Evolutionary conservation across 2,329 filamentous ascomycete genomes (phyloP).

Genomic region (Penicillium olsonii): DNA sequence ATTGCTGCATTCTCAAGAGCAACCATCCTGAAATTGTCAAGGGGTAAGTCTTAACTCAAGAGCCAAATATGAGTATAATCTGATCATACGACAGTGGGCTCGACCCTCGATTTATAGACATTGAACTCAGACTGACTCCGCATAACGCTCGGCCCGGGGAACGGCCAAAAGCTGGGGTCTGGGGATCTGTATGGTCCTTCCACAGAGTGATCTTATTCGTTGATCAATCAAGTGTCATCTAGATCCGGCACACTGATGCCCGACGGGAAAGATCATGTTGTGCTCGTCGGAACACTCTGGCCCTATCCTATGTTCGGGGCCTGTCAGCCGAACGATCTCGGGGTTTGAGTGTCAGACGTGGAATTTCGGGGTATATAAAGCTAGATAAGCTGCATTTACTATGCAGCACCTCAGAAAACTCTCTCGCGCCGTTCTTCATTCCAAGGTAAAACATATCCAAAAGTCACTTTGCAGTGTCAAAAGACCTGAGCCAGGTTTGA

Average conservation of each 20-base stretch:
- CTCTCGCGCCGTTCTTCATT: not conserved
- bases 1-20: not conserved
- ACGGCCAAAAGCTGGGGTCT: not conserved
- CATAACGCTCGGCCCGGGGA: not conserved
- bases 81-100: not conserved
- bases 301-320: not conserved
- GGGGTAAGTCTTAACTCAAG: not conserved
- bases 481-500: not conserved
- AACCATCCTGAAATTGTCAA: not conserved
- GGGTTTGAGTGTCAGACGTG: too few relatives aligned
- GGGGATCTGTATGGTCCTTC: not conserved
- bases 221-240: not conserved
- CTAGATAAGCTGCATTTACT: not conserved
- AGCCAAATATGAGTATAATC: not conserved
- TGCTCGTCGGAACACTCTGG: not conserved
- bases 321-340: not conserved
- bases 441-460: not conserved
- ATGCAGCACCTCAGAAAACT: not conserved
- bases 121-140: not conserved
- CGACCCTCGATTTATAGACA: not conserved
- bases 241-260: not conserved
- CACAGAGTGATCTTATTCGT: not conserved
- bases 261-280: not conserved
- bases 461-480: not conserved
- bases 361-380: too few relatives aligned